Evolutionary conservation across 306 rosid genomes (phyloP).

Genomic region (Pterocarpus macrocarpus): DNA sequence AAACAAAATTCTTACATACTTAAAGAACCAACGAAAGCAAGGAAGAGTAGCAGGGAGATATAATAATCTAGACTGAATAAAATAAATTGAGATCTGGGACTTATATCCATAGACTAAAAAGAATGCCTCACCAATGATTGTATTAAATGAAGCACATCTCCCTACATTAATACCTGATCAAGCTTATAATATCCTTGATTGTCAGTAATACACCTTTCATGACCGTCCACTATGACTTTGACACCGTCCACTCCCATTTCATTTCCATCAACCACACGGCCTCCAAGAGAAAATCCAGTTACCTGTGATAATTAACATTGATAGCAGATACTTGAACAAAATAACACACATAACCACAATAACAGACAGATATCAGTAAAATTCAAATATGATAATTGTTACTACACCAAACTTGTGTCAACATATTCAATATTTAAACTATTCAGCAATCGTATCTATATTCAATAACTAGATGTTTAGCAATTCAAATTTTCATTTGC

Average conservation of each 20-base stretch:
- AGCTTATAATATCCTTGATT: conserved; percentile 94
- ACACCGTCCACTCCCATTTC: conserved; percentile 88
- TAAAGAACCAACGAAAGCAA: conserved; percentile 28
- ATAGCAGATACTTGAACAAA: conserved; percentile 32
- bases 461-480: conserved; percentile 27
- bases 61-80: conserved; percentile 20
- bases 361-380: conserved; percentile 22
- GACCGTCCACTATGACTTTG: conserved; percentile 88
- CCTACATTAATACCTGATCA: conserved; percentile 77
- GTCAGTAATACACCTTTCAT: conserved; percentile 90
- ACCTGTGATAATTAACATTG: conserved; percentile 64
- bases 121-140: conserved; percentile 17
- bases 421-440: conserved; percentile 20
- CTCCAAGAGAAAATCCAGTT: conserved; percentile 99
- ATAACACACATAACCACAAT: conserved; percentile 27
- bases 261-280: conserved; percentile 92
- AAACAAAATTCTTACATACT: conserved; percentile 28
- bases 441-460: conserved; percentile 3
- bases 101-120: conserved; percentile 24
- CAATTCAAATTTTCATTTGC: conserved; percentile 33
- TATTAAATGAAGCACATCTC: conserved; percentile 34
- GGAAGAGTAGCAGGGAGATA: conserved; percentile 18
- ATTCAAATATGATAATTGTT: background rate
- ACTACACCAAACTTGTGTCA: conserved; percentile 19
- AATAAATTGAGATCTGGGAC: conserved; percentile 24